Conservation (phyloP, 495 filamentous ascomycete species). For the Aspergillus affinis region DNA sequence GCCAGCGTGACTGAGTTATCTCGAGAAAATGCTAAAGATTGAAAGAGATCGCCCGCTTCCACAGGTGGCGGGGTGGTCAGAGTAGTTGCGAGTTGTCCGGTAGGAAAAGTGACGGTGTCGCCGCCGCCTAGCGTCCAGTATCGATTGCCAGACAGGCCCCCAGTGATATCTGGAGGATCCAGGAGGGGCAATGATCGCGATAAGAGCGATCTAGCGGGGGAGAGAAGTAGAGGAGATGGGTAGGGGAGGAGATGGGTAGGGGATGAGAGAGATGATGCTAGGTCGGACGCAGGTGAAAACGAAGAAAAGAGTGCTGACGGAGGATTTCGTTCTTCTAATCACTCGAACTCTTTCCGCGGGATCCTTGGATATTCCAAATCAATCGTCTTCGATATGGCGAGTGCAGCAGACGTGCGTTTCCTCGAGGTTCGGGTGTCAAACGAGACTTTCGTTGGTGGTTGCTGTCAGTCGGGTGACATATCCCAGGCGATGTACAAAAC, state of each 20-base stretch:
- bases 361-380: neutral
- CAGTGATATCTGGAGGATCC: conserved; percentile 48
- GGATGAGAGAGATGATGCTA: neutral
- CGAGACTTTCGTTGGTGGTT: neutral
- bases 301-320: neutral
- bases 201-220: conserved; percentile 22
- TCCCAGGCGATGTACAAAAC: neutral
- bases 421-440: conserved; percentile 1
- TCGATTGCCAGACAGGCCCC: conserved; percentile 42
- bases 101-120: conserved; percentile 26
- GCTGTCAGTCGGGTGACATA: conserved; percentile 6
- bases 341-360: neutral
- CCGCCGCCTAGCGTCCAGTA: conserved; percentile 38
- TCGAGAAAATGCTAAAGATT: conserved; percentile 23
- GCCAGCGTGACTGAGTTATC: conserved; percentile 42
- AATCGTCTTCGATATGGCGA: neutral
- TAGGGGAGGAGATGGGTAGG: conserved; percentile 10
- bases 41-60: conserved; percentile 39
- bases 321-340: neutral
- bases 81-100: conserved; percentile 17
- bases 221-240: conserved; percentile 9
- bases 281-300: neutral
- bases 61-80: conserved; percentile 33
- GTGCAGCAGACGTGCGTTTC: neutral
- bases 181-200: conserved; percentile 46